Percentiles rank a stretch among this genome's conserved stretches.
These are phyloP conservation scores for Dichotomopilus funicola DNA, from an alignment of 2,329 filamentous ascomycete species.

Conservation along the genomic window DNA sequence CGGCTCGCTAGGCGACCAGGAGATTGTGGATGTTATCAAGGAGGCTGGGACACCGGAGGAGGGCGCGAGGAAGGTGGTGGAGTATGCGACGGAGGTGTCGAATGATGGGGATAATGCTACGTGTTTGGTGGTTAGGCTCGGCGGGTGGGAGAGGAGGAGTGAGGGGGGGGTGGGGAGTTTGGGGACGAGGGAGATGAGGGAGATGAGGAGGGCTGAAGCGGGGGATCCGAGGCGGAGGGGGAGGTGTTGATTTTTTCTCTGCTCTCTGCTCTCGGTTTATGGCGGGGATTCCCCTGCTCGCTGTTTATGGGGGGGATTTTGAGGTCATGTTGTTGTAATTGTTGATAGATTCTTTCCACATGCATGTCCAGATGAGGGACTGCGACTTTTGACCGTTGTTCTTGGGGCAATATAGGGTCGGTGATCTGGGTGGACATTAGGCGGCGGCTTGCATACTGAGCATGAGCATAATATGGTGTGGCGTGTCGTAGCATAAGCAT, in stretches of 20 bases:
- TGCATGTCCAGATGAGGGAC: too few species aligned
- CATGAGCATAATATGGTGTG: too few species aligned
- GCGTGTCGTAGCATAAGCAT: too few species aligned
- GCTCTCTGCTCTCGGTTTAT: too few species aligned
- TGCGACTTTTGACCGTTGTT: too few species aligned
- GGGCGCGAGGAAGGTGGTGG: conserved; percentile 70
- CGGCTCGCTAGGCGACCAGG: conserved; percentile 80
- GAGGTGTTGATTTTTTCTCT: conserved; percentile 35
- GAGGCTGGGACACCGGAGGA: conserved; percentile 88
- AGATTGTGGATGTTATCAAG: conserved; percentile 93
- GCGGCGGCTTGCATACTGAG: too few species aligned
- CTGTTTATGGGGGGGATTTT: too few species aligned
- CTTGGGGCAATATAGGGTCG: too few species aligned
- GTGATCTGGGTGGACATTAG: too few species aligned
- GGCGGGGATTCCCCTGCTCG: too few species aligned
- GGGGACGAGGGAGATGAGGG: conserved; percentile 85
- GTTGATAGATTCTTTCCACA: too few species aligned
- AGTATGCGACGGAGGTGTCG: conserved; percentile 81
- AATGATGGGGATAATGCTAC: conserved; percentile 61
- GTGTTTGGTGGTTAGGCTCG: conserved; percentile 59
- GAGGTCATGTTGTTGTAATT: too few species aligned
- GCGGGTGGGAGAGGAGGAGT: conserved; percentile 63
- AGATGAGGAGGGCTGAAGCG: conserved; percentile 75
- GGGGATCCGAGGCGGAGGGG: conserved; percentile 70
- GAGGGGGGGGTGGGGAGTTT: conserved; percentile 86